A percentile compares a stretch with the other conserved stretches of the same genome.
Conservation (phyloP, 192 early-diverging fungal genomes). For the Coemansia sp. region DNA sequence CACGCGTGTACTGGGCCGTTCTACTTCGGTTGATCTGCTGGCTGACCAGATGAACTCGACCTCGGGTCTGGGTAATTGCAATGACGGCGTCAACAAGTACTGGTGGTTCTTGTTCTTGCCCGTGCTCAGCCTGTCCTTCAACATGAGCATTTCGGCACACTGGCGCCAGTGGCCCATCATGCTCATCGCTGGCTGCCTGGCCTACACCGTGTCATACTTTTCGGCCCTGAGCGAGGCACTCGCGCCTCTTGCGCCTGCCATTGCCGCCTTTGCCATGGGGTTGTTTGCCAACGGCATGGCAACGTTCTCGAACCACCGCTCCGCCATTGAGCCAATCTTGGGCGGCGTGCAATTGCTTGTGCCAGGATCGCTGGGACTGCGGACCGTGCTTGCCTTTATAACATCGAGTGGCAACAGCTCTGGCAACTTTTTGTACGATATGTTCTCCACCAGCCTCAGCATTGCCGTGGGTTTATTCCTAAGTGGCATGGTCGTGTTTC, state of each 20-base stretch:
- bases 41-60: constrained; percentile 30
- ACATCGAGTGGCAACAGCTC: constrained; percentile 59
- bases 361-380: constrained; percentile 81
- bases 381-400: constrained; percentile 66
- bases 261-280: constrained; percentile 81
- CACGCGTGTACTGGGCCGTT: constrained; percentile 61
- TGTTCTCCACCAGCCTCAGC: constrained; percentile 68
- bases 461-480: constrained; percentile 73
- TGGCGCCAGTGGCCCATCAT: constrained; percentile 75
- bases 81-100: constrained; percentile 35
- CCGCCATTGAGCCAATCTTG: constrained; percentile 81
- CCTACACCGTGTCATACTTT: constrained; percentile 71
- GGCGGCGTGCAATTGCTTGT: constrained; percentile 83
- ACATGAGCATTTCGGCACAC: constrained; percentile 65
- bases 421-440: constrained; percentile 60
- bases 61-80: constrained; percentile 42
- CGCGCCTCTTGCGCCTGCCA: constrained; percentile 63
- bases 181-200: constrained; percentile 68
- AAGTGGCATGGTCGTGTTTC: constrained; percentile 67
- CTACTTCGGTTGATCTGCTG: constrained; percentile 28
- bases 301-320: constrained; percentile 66
- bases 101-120: constrained; percentile 69
- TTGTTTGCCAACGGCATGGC: constrained; percentile 78
- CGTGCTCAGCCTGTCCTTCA: constrained; percentile 59
- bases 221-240: constrained; percentile 61